A percentile compares a stretch with the other conserved stretches of the same genome.
Conservation (phyloP, 2,329 filamentous ascomycete genomes). For the Aureobasidium sp. region DNA sequence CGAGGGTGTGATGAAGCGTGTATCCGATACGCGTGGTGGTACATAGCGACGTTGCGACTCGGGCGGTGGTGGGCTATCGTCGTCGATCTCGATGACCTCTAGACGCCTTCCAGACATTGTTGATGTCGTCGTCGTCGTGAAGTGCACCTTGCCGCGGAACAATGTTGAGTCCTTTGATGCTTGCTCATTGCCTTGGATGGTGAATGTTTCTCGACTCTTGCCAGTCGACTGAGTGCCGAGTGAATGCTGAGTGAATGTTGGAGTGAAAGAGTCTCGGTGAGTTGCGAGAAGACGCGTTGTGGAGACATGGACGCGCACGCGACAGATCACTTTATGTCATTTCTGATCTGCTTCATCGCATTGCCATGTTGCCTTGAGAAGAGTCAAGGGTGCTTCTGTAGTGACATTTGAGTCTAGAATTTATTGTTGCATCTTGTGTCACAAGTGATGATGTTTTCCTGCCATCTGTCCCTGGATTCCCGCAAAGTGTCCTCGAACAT, state of each 20-base stretch:
- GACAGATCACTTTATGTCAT: neutral
- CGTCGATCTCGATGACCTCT: neutral
- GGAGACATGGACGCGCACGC: constrained; percentile 5
- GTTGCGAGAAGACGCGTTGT: neutral
- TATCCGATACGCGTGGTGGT: neutral
- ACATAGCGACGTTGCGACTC: neutral
- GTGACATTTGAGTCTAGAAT: neutral
- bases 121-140: neutral
- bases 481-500: neutral
- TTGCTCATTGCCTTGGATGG: neutral
- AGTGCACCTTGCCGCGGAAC: neutral
- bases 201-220: neutral
- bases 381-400: neutral
- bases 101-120: neutral
- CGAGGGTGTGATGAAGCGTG: neutral
- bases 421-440: neutral
- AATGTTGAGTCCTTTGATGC: neutral
- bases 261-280: no score
- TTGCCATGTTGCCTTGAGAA: no score
- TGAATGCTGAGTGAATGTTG: neutral
- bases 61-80: neutral
- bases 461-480: no score
- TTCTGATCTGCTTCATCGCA: neutral
- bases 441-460: no score
- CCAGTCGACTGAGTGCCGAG: neutral